Conservation (phyloP, 768 basidiomycete species). For the Suillus fuscotomentosus region DNA sequence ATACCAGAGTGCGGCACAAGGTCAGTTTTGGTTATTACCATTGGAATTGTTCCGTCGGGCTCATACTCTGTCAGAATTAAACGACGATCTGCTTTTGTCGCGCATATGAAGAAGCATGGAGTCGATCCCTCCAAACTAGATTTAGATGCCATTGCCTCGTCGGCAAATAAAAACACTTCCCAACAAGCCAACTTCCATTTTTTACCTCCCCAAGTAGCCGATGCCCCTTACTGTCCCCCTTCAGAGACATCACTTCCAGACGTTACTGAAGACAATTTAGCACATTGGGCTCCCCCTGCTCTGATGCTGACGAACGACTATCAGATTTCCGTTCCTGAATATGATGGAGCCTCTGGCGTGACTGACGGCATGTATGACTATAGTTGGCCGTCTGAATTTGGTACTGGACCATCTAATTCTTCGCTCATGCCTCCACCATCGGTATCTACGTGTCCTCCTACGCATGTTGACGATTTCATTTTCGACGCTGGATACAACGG, state of each 20-base stretch:
- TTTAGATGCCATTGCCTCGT: constrained; percentile 23
- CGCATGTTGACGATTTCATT: background rate
- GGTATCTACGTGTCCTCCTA: background rate
- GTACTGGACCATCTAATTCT: background rate
- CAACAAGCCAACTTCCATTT: constrained; percentile 15
- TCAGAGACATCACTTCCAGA: too few species aligned
- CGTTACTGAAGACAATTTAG: background rate
- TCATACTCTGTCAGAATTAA: constrained; percentile 48
- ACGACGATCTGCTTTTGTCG: constrained; percentile 55
- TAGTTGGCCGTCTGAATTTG: background rate
- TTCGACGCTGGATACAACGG: background rate
- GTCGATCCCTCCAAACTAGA: constrained; percentile 24
- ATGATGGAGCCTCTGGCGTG: background rate
- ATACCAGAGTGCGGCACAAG: constrained; percentile 44
- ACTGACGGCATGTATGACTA: background rate
- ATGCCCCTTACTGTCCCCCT: background rate
- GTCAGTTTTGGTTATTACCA: constrained; percentile 27
- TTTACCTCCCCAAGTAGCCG: constrained; percentile 6
- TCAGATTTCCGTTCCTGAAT: background rate
- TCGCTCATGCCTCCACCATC: background rate
- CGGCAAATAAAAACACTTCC: background rate
- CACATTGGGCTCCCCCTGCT: background rate
- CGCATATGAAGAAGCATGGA: constrained; percentile 54
- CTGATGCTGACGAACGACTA: background rate
- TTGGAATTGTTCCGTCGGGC: background rate